Conservation (phyloP, 2,329 filamentous ascomycete species). For the Teratosphaeria epicoccoides region DNA sequence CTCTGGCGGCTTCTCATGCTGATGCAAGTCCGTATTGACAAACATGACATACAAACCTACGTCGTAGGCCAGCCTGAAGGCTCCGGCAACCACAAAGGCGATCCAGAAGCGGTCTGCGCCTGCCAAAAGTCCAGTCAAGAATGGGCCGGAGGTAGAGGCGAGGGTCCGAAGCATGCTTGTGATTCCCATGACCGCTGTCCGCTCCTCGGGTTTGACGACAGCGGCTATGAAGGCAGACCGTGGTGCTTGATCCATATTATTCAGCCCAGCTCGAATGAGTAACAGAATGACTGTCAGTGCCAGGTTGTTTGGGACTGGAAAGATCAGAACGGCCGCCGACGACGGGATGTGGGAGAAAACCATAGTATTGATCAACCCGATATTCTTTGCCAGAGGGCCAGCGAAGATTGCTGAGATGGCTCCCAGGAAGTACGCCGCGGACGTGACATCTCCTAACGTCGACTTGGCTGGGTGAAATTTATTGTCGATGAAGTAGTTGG, state of each 20-base stretch:
- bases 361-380: conserved; percentile 56
- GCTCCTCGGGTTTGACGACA: conserved; percentile 53
- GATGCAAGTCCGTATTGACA: conserved; percentile 43
- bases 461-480: conserved; percentile 46
- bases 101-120: conserved; percentile 47
- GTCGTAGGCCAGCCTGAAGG: conserved; percentile 46
- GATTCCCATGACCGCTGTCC: conserved; percentile 62
- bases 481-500: conserved; percentile 47
- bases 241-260: conserved; percentile 61
- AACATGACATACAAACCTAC: conserved; percentile 50
- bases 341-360: conserved; percentile 47
- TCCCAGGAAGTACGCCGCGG: conserved; percentile 35
- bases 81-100: conserved; percentile 49
- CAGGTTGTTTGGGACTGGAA: conserved; percentile 45
- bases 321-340: conserved; percentile 49
- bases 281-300: conserved; percentile 46
- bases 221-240: conserved; percentile 56
- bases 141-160: conserved; percentile 45
- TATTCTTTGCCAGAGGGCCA: conserved; percentile 55
- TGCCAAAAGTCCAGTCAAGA: conserved; percentile 46
- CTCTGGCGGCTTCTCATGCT: conserved; percentile 6
- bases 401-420: conserved; percentile 38
- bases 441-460: conserved; percentile 45
- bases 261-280: conserved; percentile 50
- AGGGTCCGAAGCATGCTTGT: conserved; percentile 51